A percentile compares a stretch with the other conserved stretches of the same genome.
Conservation (phyloP, 345 rosid species). For the Lepidium didymum region DNA sequence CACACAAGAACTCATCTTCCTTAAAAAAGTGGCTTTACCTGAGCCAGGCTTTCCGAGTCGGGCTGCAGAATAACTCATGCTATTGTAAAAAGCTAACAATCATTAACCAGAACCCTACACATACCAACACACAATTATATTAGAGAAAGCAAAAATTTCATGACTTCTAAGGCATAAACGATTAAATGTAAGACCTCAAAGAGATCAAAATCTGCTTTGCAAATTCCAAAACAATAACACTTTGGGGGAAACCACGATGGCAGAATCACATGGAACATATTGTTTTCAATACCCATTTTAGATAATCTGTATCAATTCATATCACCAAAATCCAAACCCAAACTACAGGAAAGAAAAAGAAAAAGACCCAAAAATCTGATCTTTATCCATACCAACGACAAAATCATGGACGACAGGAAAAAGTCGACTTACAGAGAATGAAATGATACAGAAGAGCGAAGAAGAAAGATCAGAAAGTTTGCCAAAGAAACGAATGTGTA, state of each 20-base stretch:
- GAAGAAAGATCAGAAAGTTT: not conserved
- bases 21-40: conserved; percentile 31
- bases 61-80: conserved; percentile 49
- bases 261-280: not conserved
- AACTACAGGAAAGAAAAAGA: not conserved
- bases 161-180: not conserved
- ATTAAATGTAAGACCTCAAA: not conserved
- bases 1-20: not conserved
- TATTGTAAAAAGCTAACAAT: conserved; percentile 22
- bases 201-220: conserved; percentile 5
- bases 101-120: conserved; percentile 27
- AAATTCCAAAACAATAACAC: not conserved
- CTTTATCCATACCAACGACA: not conserved
- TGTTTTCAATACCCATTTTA: not conserved
- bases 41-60: conserved; percentile 48
- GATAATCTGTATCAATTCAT: not conserved
- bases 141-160: not conserved
- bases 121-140: not conserved
- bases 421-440: conserved; percentile 13
- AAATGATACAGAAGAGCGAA: not conserved
- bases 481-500: not conserved
- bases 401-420: not conserved
- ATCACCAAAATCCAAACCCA: not conserved
- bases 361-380: not conserved
- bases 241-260: not conserved